Evolutionary conservation across 352 stramenopile species (phyloP).

Genomic region (Globisporangium nagaii): DNA sequence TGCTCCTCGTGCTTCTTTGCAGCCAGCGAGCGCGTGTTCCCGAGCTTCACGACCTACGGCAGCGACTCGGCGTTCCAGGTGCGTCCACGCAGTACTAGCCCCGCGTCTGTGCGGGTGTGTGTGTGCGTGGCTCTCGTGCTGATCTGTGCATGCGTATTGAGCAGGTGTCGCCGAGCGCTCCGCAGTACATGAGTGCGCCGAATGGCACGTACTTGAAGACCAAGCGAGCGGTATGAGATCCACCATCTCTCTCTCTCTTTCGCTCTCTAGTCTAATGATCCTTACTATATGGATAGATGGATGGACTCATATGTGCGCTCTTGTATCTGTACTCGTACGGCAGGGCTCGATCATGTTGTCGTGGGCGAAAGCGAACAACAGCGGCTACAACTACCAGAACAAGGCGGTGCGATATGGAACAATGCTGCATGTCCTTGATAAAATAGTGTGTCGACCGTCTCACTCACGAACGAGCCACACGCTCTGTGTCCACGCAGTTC

Average conservation of each 20-base stretch:
- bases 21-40: slow-evolving; percentile 64
- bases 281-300: neutral
- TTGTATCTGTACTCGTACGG: neutral
- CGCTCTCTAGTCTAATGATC: neutral
- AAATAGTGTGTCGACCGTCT: too few relatives aligned
- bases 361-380: slow-evolving; percentile 68
- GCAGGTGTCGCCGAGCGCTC: slow-evolving; percentile 51
- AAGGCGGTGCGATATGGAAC: slow-evolving; percentile 78
- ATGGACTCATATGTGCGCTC: neutral
- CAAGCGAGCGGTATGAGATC: slow-evolving; percentile 52
- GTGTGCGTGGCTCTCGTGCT: neutral
- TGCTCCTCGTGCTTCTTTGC: too few relatives aligned
- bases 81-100: neutral
- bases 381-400: slow-evolving; percentile 75
- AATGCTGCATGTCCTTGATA: too few relatives aligned
- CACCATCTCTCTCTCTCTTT: neutral
- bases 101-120: neutral
- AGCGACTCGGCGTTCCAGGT: slow-evolving; percentile 71
- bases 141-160: neutral
- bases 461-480: too few relatives aligned
- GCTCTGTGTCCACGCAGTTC: slow-evolving; percentile 51
- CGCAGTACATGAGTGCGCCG: slow-evolving; percentile 48
- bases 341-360: slow-evolving; percentile 82
- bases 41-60: slow-evolving; percentile 69
- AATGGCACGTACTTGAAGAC: slow-evolving; percentile 75